Evolutionary conservation across 2,329 filamentous ascomycete species (phyloP), one percentile per base, ranked within the genome.

Genomic region (Botrytis byssoidea): DNA sequence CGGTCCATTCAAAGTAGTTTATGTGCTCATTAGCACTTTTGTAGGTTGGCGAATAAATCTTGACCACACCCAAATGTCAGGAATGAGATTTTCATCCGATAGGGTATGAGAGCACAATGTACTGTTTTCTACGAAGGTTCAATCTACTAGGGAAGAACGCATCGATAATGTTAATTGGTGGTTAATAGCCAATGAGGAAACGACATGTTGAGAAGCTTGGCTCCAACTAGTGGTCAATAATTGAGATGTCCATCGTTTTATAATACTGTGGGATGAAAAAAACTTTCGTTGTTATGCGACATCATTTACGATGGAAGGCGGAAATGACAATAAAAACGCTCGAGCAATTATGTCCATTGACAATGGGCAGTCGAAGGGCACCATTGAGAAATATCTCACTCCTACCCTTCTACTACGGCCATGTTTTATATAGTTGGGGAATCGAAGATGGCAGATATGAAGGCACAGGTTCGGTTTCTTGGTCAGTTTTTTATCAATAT

Each of bases 1-100:
- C 1, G 4, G 1, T 14, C 5, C n/a, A 14, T n/a, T 1, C 3
- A 51, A n/a, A 7, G 4, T 14, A 12, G 0, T 51, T 2, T 0
- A 16, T 51, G 25, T 51, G 0, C 48, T 7, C 4, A 51, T n/a
- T 0, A n/a, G 25, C 9, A 51, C 10, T n/a, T 51, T 0, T 51
- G n/a, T 14, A n/a, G 25, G 10, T 14, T 6, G 0, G 48, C 6
- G 4, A 12, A 51, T n/a, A 51, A n/a, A n/a, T 0, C 14, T 14
- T 1, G 48, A 51, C 6, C 1, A 4, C 4, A 51, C 25, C 3
- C n/a, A 3, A 1, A n/a, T 25, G 25, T n/a, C 2, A 3, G 25
- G 10, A n/a, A 51, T 4, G 25, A 10, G 14, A 51, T 51, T 25
- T n/a, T 1, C 20, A n/a, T 25, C 22, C 22, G 10, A 25, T 25